Evolutionary conservation across 305 asterid genomes (phyloP), one percentile per base, ranked within the genome.

Genomic region (Solanum hybrid): DNA sequence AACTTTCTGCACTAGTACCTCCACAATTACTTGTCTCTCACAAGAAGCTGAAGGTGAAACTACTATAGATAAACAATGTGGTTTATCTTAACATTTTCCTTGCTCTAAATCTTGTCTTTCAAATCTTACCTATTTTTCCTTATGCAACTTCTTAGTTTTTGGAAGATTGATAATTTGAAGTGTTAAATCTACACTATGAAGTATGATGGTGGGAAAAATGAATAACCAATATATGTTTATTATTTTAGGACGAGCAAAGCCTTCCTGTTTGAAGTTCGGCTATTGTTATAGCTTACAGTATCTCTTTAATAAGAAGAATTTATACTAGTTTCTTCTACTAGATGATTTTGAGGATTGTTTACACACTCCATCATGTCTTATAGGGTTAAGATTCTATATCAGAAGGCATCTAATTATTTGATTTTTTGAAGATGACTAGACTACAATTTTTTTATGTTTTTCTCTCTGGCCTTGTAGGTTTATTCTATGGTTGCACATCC

Each of bases 401-500:
- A 9, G 26, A 29, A 18, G 73, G 87, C 73, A 83, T 28, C 73
- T 83, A 46, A 6, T 16, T 46, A 26, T 84, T 84, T 51, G 88
- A 31, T 28, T 11, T 81, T 61, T 71, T 76, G 74, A 36, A 71
- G 85, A 61, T 80, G 86, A 28, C 42, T n/a, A 34, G 86, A 34
- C 28, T 39, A 67, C 31, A 28, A 36, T 86, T 91, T 34, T 46
- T 57, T 22, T 39, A 40, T 82, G 75, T 86, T 82, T 89, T 83
- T 90, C 87, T 86, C 87, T 80, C 81, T 91, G 85, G 82, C 40
- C 35, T 28, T 90, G 51, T 91, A 97, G 99, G 97, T 96, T 69
- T 97, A 96, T 92, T 93, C 97, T 90, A 97, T 97, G 99, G 97
- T 94, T 92, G 97, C 98, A 90, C 99, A 97, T 92, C 88, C 99